These are phyloP conservation scores for Fusarium subglutinans DNA, from an alignment of 2,329 filamentous ascomycete genomes.

Conservation along the genomic window DNA sequence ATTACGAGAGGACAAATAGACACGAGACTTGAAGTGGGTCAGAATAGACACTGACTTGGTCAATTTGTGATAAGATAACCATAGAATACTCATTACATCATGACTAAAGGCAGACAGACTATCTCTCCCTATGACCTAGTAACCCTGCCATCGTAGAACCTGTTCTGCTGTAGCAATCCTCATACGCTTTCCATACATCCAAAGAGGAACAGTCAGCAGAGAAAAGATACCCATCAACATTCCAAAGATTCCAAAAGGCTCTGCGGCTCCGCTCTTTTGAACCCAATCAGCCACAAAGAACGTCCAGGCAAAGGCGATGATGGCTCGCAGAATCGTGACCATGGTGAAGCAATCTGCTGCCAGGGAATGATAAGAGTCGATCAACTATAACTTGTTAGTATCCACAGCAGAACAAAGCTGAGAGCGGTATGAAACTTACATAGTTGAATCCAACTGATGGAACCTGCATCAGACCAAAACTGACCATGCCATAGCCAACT, in stretches of 20 bases:
- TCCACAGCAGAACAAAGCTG: accelerated
- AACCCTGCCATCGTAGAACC: conserved; percentile 20
- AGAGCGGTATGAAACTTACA: conserved; percentile 36
- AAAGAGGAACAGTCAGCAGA: conserved; percentile 48
- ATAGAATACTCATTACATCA: not conserved
- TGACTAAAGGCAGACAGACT: not conserved
- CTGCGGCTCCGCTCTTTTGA: conserved; percentile 51
- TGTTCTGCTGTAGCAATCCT: conserved; percentile 46
- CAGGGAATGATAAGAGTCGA: conserved; percentile 58
- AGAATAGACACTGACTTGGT: too few species aligned
- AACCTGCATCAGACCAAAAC: conserved; percentile 52
- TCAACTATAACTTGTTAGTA: conserved; percentile 48
- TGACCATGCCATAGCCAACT: conserved; percentile 49
- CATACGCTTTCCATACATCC: conserved; percentile 49
- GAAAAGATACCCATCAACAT: conserved; percentile 48
- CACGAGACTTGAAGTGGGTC: not conserved
- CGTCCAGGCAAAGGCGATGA: conserved; percentile 63
- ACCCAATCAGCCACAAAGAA: conserved; percentile 63
- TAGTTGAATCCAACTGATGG: conserved; percentile 52
- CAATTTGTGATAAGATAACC: not conserved
- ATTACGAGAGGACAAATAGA: not conserved
- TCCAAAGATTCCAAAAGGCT: conserved; percentile 58
- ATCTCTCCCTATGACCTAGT: not conserved
- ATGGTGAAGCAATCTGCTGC: conserved; percentile 64
- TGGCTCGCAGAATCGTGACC: conserved; percentile 58